Percentiles rank a stretch among this genome's conserved stretches.
phyloP scores from a whole-genome alignment of 1,139 yeast genomes.

The Nematodospora anomalae region DNA sequence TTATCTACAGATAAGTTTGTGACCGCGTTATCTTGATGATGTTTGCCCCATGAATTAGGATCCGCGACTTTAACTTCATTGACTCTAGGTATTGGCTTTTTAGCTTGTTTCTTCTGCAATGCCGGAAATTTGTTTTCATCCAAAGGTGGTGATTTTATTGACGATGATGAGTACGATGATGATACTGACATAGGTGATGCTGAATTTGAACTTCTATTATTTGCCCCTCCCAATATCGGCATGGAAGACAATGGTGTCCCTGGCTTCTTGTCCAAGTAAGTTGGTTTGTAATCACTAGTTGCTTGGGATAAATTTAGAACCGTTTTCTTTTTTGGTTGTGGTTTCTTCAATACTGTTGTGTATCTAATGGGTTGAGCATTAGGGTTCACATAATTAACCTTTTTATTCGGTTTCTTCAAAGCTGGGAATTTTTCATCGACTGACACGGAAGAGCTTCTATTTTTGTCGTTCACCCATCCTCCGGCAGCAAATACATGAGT shows the following conservation, averaged over 20 bases:
- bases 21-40: constrained; percentile 1
- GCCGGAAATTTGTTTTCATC: constrained; percentile 38
- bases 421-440: constrained; percentile 52
- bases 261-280: constrained; percentile 27
- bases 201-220: background rate
- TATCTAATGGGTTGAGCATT: constrained; percentile 36
- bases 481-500: constrained; percentile 13
- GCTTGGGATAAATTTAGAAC: constrained; percentile 18
- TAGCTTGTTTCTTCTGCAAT: constrained; percentile 35
- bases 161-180: background rate
- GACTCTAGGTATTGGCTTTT: constrained; percentile 41
- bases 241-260: constrained; percentile 17
- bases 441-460: constrained; percentile 6
- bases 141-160: constrained; percentile 5
- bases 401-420: constrained; percentile 41
- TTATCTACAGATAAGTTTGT: background rate
- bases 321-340: constrained; percentile 13
- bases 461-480: constrained; percentile 31
- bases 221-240: constrained; percentile 18
- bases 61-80: constrained; percentile 31
- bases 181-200: constrained; percentile 2
- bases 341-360: constrained; percentile 40
- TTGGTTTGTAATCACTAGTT: constrained; percentile 28
- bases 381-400: constrained; percentile 11
- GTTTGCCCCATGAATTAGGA: constrained; percentile 28